Percentiles rank a stretch among this genome's conserved stretches.
phyloP scores from a whole-genome alignment of 306 rosid genomes.

The Ziziphus jujuba region DNA sequence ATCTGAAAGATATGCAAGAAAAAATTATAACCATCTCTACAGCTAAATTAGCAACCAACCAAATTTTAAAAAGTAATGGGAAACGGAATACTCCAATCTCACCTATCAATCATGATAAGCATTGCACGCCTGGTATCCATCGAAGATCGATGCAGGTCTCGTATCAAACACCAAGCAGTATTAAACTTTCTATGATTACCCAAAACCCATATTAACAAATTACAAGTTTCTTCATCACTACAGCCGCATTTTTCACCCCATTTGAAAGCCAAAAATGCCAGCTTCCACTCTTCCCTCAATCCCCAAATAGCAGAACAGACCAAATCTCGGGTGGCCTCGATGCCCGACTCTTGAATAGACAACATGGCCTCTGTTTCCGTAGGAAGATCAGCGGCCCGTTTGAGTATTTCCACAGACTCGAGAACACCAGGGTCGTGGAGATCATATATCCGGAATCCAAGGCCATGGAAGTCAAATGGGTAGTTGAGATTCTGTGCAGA shows the following conservation, averaged over 20 bases:
- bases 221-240: conserved; percentile 57
- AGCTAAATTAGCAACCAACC: neutral
- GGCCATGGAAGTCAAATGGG: conserved; percentile 28
- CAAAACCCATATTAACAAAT: conserved; percentile 80
- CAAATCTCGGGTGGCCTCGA: conserved; percentile 37
- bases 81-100: conserved; percentile 4
- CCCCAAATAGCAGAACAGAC: conserved; percentile 66
- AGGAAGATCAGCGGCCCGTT: conserved; percentile 23
- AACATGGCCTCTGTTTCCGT: conserved; percentile 55
- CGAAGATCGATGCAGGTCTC: conserved; percentile 62
- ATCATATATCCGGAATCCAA: conserved; percentile 24
- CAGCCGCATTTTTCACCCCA: conserved; percentile 60
- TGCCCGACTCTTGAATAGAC: conserved; percentile 44
- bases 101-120: conserved; percentile 92
- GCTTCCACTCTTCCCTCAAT: conserved; percentile 58
- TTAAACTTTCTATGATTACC: conserved; percentile 66
- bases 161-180: conserved; percentile 77
- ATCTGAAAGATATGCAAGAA: neutral
- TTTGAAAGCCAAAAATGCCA: conserved; percentile 62
- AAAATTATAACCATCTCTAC: neutral
- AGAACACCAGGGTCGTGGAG: conserved; percentile 30
- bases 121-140: conserved; percentile 60
- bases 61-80: neutral
- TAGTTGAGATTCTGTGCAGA: conserved; percentile 16
- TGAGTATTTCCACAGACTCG: conserved; percentile 53